Conservation (phyloP, 257 asterid genomes). For the Leonotis leonurus region DNA sequence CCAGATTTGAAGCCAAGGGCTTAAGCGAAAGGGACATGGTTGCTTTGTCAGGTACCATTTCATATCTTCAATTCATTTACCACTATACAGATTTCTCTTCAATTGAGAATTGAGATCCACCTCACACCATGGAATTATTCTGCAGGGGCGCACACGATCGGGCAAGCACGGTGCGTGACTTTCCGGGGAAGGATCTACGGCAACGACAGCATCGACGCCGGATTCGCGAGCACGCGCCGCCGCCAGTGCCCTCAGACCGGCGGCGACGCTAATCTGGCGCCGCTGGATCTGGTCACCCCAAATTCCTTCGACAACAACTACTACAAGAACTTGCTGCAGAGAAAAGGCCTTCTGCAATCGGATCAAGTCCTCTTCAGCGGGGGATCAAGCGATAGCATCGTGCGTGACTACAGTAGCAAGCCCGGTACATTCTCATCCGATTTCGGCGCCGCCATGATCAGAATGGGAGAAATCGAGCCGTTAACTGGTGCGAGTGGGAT, state of each 20-base stretch:
- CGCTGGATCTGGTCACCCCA: constrained; percentile 18
- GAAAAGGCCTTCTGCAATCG: constrained; percentile 24
- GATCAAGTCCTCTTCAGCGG: constrained; percentile 23
- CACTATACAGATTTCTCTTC: too few relatives aligned
- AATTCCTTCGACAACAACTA: constrained; percentile 25
- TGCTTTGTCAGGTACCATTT: constrained; percentile 32
- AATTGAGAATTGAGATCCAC: too few relatives aligned
- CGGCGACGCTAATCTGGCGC: constrained; percentile 20
- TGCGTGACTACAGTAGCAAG: constrained; percentile 21
- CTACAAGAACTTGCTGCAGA: constrained; percentile 21
- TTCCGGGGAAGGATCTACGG: constrained; percentile 26
- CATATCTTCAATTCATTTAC: too few relatives aligned
- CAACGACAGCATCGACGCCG: constrained; percentile 23
- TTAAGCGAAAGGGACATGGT: constrained; percentile 26
- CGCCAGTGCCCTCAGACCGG: constrained; percentile 20
- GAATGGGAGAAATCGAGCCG: constrained; percentile 26
- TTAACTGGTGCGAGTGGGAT: constrained; percentile 3
- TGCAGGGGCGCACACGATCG: constrained; percentile 30
- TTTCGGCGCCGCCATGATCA: constrained; percentile 28
- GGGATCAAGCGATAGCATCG: constrained; percentile 23
- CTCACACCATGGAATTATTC: not conserved
- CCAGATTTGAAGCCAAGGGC: constrained; percentile 9
- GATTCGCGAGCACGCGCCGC: constrained; percentile 23
- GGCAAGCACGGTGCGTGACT: constrained; percentile 25
- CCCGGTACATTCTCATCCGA: constrained; percentile 19